Conservation (phyloP, 169 alveolate genomes). For the Plasmodium vinckei region DNA sequence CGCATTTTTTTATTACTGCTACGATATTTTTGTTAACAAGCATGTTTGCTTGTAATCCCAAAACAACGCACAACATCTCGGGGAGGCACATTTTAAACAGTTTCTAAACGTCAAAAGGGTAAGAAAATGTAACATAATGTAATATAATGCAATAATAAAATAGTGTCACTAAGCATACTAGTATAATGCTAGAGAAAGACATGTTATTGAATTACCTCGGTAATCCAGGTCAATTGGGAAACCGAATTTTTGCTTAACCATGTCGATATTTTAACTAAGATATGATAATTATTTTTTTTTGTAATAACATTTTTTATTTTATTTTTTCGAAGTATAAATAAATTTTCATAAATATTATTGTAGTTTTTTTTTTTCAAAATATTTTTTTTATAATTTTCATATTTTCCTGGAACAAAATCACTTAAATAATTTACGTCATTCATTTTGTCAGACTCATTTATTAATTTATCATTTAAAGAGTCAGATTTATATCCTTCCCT, state of each 20-base stretch:
- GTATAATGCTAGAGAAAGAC: too few species aligned
- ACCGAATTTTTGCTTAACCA: constrained; percentile 70
- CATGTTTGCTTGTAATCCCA: constrained; percentile 70
- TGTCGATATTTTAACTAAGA: constrained; percentile 59
- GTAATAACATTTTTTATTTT: neutral
- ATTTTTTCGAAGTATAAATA: neutral
- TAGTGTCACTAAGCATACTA: too few species aligned
- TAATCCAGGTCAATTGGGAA: constrained; percentile 50
- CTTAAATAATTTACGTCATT: constrained; percentile 6
- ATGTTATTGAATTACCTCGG: constrained; percentile 11
- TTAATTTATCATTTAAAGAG: neutral
- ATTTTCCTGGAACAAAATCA: constrained; percentile 19
- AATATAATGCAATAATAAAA: too few species aligned
- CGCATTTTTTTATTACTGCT: constrained; percentile 25
- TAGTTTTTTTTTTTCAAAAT: constrained; percentile 17
- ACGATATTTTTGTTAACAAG: constrained; percentile 40
- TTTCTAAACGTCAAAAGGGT: constrained; percentile 1
- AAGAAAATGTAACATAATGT: neutral
- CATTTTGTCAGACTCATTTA: neutral
- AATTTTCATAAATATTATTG: neutral
- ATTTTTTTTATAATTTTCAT: constrained; percentile 20
- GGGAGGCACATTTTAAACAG: constrained; percentile 69
- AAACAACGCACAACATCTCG: constrained; percentile 45
- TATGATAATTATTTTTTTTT: constrained; percentile 24
- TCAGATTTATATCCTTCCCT: neutral